Percentiles rank a stretch among this genome's conserved stretches.
These are phyloP conservation scores for Mycothermus thermophilus DNA, from an alignment of 495 filamentous ascomycete species.

Conservation along the genomic window DNA sequence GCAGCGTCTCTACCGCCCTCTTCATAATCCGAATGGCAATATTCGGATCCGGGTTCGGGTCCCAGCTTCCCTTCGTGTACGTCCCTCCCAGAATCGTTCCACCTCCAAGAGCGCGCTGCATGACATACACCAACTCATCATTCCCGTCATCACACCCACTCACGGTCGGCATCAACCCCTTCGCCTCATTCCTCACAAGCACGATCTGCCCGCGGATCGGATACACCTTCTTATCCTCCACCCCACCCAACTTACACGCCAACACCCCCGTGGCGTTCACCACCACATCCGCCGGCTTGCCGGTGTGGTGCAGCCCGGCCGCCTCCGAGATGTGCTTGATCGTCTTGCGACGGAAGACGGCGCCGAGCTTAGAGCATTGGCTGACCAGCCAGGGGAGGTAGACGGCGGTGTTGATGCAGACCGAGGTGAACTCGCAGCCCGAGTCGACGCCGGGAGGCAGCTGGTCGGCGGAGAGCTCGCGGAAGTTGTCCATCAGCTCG, in stretches of 20 bases:
- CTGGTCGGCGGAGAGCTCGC: constrained; percentile 38
- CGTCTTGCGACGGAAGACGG: constrained; percentile 43
- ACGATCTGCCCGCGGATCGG: constrained; percentile 82
- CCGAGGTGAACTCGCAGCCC: constrained; percentile 59
- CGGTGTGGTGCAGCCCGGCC: constrained; percentile 45
- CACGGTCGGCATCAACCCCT: constrained; percentile 51
- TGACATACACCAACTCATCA: constrained; percentile 76
- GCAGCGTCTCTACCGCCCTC: constrained; percentile 56
- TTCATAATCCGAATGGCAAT: constrained; percentile 81
- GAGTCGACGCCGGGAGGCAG: constrained; percentile 50
- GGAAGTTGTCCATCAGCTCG: constrained; percentile 58
- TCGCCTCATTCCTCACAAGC: constrained; percentile 69
- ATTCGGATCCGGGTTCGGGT: constrained; percentile 66
- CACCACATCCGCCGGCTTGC: constrained; percentile 50
- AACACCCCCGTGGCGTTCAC: constrained; percentile 81
- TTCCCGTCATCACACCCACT: constrained; percentile 71
- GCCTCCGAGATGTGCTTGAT: constrained; percentile 65
- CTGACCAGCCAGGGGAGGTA: constrained; percentile 76
- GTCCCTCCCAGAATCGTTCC: constrained; percentile 77
- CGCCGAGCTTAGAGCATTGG: constrained; percentile 58
- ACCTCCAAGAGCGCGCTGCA: constrained; percentile 71
- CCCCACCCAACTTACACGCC: constrained; percentile 63
- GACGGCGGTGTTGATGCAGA: constrained; percentile 81
- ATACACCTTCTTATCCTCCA: constrained; percentile 57
- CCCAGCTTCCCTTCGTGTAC: constrained; percentile 74